Percentiles rank a stretch among this genome's conserved stretches.
phyloP scores from a whole-genome alignment of 176 grass and related monocot genomes.

The Miscanthus lutarioriparius region DNA sequence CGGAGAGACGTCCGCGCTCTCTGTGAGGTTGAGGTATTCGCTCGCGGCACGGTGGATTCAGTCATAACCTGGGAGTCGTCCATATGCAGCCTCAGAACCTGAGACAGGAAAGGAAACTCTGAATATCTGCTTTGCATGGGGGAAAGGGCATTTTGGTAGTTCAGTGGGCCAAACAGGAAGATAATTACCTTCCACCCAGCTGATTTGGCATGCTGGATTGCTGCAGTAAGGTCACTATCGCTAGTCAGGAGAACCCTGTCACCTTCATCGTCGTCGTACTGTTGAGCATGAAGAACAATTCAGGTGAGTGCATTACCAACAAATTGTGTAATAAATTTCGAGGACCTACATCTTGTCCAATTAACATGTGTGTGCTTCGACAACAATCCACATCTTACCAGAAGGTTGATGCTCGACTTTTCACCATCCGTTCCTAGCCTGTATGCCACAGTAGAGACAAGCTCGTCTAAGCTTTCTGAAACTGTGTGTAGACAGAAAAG shows the following conservation, averaged over 20 bases:
- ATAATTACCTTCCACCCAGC: slow-evolving; percentile 63
- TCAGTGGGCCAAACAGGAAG: not conserved
- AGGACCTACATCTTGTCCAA: not conserved
- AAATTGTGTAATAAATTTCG: not conserved
- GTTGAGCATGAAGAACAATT: not conserved
- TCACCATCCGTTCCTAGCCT: slow-evolving; percentile 48
- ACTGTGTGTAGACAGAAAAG: slow-evolving; percentile 39
- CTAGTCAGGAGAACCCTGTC: slow-evolving; percentile 71
- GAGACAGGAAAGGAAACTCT: not conserved
- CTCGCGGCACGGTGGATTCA: not conserved
- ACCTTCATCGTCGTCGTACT: slow-evolving; percentile 85
- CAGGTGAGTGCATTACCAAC: not conserved
- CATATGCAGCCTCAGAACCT: slow-evolving; percentile 71
- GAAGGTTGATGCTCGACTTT: slow-evolving; percentile 47
- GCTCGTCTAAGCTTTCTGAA: slow-evolving; percentile 60
- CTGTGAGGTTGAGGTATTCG: not conserved
- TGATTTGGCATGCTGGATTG: slow-evolving; percentile 68
- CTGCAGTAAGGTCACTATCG: slow-evolving; percentile 50
- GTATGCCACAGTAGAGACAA: slow-evolving; percentile 53
- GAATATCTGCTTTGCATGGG: not conserved
- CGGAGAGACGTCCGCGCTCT: slow-evolving; percentile 19
- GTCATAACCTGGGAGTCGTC: slow-evolving; percentile 17
- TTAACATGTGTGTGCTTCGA: not conserved
- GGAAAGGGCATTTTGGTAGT: not conserved
- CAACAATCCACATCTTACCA: slow-evolving; percentile 47